Conservation (phyloP, 768 basidiomycete species). For the Panaeolus cyanescens region DNA sequence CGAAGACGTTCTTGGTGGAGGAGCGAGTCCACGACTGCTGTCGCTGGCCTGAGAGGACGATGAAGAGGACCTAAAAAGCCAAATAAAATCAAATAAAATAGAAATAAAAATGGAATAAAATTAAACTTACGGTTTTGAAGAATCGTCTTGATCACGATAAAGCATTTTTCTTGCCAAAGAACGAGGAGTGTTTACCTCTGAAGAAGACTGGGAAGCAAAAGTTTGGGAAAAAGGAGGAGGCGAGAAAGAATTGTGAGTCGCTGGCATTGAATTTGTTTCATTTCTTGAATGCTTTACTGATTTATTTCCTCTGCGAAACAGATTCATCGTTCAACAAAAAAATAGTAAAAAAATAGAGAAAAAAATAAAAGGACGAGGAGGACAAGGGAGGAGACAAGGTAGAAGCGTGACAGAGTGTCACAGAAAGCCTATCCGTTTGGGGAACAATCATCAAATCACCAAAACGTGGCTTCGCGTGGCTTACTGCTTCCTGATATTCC, state of each 20-base stretch:
- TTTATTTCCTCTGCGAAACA: constrained; percentile 17
- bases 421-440: neutral
- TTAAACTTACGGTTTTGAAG: constrained; percentile 9
- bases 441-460: constrained; percentile 22
- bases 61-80: constrained; percentile 11
- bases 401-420: neutral
- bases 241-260: neutral
- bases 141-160: constrained; percentile 18
- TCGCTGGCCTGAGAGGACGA: constrained; percentile 8
- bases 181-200: constrained; percentile 5
- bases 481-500: neutral
- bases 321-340: constrained; percentile 12
- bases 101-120: constrained; percentile 10
- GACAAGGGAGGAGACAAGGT: neutral
- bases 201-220: constrained; percentile 7
- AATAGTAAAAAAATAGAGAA: constrained; percentile 4
- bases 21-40: constrained; percentile 5
- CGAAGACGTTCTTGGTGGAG: constrained; percentile 14
- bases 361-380: constrained; percentile 8
- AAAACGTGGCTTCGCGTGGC: constrained; percentile 22
- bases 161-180: constrained; percentile 16
- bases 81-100: constrained; percentile 1
- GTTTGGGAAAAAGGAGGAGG: constrained; percentile 2
- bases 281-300: constrained; percentile 10
- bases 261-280: constrained; percentile 9